Conservation (phyloP, 2,329 filamentous ascomycete species). For the Calonectria multiphialidica region DNA sequence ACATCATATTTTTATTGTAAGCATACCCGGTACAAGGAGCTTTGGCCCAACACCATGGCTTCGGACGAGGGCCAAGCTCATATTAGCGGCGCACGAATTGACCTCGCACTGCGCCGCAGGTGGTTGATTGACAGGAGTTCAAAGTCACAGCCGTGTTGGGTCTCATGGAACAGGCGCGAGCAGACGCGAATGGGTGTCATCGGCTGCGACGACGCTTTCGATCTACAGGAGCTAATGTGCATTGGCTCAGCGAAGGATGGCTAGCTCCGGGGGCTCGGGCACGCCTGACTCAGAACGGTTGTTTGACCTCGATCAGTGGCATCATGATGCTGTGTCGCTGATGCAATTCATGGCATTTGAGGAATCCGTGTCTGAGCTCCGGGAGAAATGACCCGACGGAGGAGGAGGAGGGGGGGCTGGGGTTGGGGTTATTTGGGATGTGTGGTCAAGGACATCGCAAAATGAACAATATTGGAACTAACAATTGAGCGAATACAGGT, state of each 20-base stretch:
- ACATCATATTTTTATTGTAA: conserved; percentile 6
- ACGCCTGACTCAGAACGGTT: not conserved
- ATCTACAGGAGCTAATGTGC: not conserved
- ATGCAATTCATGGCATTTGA: not conserved
- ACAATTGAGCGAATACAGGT: too few relatives aligned
- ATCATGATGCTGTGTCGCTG: conserved; percentile 11
- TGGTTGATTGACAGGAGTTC: conserved; percentile 14
- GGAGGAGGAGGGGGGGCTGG: too few relatives aligned
- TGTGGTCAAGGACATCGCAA: not conserved
- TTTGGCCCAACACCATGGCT: conserved; percentile 4
- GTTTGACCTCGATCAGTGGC: not conserved
- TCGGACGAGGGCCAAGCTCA: not conserved
- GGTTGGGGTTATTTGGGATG: not conserved
- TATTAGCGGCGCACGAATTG: not conserved
- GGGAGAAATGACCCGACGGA: not conserved
- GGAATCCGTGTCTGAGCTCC: not conserved
- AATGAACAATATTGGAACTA: not conserved
- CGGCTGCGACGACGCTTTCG: not conserved
- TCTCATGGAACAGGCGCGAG: not conserved
- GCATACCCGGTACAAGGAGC: not conserved
- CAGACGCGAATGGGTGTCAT: not conserved
- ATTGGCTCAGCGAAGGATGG: not conserved
- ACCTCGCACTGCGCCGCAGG: conserved; percentile 5
- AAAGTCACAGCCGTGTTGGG: not conserved
- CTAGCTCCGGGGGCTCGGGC: not conserved